A percentile compares a stretch with the other conserved stretches of the same genome.
Conservation (phyloP, 805 yeast species). For the Kodamaea restingae region DNA sequence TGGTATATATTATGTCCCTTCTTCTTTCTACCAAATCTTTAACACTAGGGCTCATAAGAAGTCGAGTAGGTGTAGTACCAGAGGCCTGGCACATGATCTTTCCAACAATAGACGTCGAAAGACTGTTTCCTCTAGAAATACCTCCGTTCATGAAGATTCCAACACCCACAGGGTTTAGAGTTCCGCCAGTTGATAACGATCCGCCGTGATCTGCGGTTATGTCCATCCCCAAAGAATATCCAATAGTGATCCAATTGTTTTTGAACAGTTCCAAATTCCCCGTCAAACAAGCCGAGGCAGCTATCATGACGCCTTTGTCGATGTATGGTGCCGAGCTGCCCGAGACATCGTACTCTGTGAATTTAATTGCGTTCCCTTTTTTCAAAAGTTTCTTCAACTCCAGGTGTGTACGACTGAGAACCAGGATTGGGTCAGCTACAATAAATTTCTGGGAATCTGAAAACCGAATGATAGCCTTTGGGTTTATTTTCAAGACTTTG, state of each 20-base stretch:
- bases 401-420: neutral
- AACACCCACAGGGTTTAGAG: neutral
- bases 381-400: neutral
- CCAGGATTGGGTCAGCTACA: neutral
- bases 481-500: conserved; percentile 1
- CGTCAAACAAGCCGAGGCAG: conserved; percentile 6
- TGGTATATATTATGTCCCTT: neutral
- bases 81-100: neutral
- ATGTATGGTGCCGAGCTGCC: neutral
- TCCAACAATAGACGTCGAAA: neutral
- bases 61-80: neutral
- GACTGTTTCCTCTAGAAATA: neutral
- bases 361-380: conserved; percentile 1
- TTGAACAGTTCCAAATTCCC: neutral
- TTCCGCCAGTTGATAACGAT: neutral
- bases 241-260: neutral
- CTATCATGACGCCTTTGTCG: conserved; percentile 1
- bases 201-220: neutral
- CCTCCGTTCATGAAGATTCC: neutral
- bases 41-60: conserved; percentile 4
- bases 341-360: conserved; percentile 2
- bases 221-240: neutral
- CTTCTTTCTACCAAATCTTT: neutral
- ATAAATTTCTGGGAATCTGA: conserved; percentile 3
- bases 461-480: conserved; percentile 5